Evolutionary conservation across 768 basidiomycete species (phyloP).

Genomic region (Dacryopinax spathularia): DNA sequence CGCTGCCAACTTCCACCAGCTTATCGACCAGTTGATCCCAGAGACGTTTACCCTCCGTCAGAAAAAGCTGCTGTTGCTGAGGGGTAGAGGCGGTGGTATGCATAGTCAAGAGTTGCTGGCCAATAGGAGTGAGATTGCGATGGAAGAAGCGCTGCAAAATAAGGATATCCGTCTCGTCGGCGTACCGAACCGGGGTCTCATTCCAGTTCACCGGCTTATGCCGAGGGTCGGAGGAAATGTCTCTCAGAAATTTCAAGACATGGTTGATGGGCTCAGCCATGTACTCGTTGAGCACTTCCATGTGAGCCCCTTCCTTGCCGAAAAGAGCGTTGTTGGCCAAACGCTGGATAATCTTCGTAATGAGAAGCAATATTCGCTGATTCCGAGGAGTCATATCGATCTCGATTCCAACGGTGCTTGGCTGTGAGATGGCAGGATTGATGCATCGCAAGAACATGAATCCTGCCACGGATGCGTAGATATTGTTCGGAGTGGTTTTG

Average conservation of each 20-base stretch:
- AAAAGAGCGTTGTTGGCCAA: conserved; percentile 90
- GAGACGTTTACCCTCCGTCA: conserved; percentile 50
- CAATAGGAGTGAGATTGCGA: conserved; percentile 74
- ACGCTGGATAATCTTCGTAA: conserved; percentile 87
- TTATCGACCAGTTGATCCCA: conserved; percentile 72
- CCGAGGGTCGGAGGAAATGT: conserved; percentile 26
- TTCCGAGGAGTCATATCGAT: conserved; percentile 54
- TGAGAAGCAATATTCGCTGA: conserved; percentile 66
- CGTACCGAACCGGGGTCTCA: conserved; percentile 55
- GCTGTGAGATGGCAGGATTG: conserved; percentile 77
- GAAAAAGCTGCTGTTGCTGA: neutral
- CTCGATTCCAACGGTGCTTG: conserved; percentile 54
- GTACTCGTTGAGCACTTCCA: conserved; percentile 68
- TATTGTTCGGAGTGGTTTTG: conserved; percentile 61
- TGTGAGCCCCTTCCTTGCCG: conserved; percentile 67
- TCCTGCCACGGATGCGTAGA: conserved; percentile 70
- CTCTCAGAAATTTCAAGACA: conserved; percentile 63
- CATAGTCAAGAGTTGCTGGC: conserved; percentile 52
- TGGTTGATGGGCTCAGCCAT: conserved; percentile 52
- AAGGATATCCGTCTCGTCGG: conserved; percentile 74
- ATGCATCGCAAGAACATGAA: conserved; percentile 91
- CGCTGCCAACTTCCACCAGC: conserved; percentile 66
- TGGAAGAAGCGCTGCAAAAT: conserved; percentile 74
- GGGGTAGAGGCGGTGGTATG: neutral
- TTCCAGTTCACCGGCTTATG: conserved; percentile 16